Base-by-base conservation (phyloP, 495 filamentous ascomycete species). In the Hypomontagnella submonticulosa region DNA sequence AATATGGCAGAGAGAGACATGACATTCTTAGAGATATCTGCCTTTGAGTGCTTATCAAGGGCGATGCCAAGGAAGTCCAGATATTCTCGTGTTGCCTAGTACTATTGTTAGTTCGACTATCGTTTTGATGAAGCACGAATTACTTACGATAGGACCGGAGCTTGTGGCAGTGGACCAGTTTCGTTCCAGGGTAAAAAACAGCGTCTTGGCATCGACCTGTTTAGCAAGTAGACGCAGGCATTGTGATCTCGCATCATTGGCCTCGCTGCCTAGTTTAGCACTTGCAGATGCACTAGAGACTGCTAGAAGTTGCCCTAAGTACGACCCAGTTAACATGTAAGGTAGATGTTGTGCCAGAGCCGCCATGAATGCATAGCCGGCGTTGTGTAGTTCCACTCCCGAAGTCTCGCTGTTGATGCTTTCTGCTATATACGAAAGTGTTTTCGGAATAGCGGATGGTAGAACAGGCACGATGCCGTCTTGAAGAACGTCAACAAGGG, bases 381-480 rank as follows among this genome's bases (percentile, higher is more conserved):
- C 91, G 71, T 94, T 91, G 67, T 96, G 91, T 13, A 97, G 80
- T 55, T 84, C 81, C 13, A 77, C 72, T 47, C 89, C 83, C 41
- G 81, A 77, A 42, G 76, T 77, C 11, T 81, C 83, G 23, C 75
- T 75, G 12, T 76, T 71, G 16, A 95, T 66, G 63, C 87, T 90
- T 37, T 83, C 71, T 34, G 85, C 81, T 49, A 97, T 82, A 69
- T 92, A 85, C 0, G 81, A 76, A 36, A 97, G 79, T 1, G 89
- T 86, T 60, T 82, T 88, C 4, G 86, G 86, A 33, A 97, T 85
- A 0, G 90, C 86, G 44, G 83, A 81, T 0, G 94, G 92, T 8
- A 97, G 77, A 0, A 97, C 80, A 0, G 94, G 90, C 38, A 98
- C 89, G 70, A 96, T 88, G 4, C 85, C 86, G 55, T 96, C 89